Evolutionary conservation across 768 basidiomycete species (phyloP).

Genomic region (Lentinula detonsa): DNA sequence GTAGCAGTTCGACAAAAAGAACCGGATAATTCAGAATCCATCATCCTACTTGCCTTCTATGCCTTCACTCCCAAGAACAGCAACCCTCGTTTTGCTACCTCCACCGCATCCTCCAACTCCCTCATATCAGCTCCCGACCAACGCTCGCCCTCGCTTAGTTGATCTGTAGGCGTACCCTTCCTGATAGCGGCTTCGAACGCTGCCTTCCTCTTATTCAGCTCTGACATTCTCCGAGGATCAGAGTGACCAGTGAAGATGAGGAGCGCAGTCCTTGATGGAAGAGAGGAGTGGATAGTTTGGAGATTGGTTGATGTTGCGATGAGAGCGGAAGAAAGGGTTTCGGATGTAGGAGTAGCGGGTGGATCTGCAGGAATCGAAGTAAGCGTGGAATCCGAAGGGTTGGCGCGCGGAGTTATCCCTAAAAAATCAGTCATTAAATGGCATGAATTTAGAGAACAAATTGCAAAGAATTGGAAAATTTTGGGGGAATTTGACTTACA

Average conservation of each 20-base stretch:
- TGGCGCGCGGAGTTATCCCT: neutral
- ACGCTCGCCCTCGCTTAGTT: slow-evolving; percentile 41
- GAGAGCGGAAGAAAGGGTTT: slow-evolving; percentile 31
- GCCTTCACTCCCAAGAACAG: slow-evolving; percentile 57
- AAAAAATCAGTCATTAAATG: neutral
- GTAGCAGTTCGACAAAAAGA: too few relatives aligned
- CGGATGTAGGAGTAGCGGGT: slow-evolving; percentile 24
- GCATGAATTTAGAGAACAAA: too few relatives aligned
- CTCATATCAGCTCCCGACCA: slow-evolving; percentile 79
- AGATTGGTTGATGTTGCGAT: slow-evolving; percentile 57
- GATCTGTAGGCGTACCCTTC: slow-evolving; percentile 49
- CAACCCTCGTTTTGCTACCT: slow-evolving; percentile 75
- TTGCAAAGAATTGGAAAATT: too few relatives aligned
- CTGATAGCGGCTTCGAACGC: slow-evolving; percentile 66
- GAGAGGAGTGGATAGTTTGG: slow-evolving; percentile 49
- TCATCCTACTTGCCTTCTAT: neutral
- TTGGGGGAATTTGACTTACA: slow-evolving; percentile 45
- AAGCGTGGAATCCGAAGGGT: slow-evolving; percentile 35
- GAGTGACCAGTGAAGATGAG: slow-evolving; percentile 86
- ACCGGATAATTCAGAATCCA: too few relatives aligned
- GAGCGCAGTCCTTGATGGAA: slow-evolving; percentile 78
- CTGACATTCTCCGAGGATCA: slow-evolving; percentile 77
- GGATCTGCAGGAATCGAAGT: slow-evolving; percentile 37
- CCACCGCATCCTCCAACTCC: slow-evolving; percentile 74
- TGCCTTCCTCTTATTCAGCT: slow-evolving; percentile 61